Percentiles rank a stretch among this genome's conserved stretches.
Conservation (phyloP, 2,329 filamentous ascomycete genomes). For the Botrytis hyacinthi region DNA sequence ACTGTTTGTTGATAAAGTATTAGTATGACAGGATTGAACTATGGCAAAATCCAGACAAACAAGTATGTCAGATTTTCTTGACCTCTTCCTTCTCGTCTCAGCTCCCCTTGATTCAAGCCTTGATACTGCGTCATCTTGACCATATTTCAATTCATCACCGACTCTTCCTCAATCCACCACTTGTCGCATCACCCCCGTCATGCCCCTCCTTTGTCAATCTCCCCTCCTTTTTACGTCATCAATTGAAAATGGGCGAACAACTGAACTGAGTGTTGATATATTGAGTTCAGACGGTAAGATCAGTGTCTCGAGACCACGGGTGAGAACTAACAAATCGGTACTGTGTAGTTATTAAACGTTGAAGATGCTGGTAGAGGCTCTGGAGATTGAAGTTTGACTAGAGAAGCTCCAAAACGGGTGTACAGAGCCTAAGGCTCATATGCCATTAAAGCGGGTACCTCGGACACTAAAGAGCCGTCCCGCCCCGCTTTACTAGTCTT, state of each 20-base stretch:
- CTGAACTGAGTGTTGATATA: background rate
- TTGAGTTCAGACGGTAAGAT: background rate
- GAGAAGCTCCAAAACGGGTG: background rate
- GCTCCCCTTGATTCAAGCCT: background rate
- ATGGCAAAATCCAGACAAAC: background rate
- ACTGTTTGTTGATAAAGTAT: background rate
- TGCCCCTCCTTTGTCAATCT: background rate
- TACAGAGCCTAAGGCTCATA: background rate
- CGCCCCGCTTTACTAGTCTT: slow-evolving; percentile 3
- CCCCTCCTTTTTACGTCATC: background rate
- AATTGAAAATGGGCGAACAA: background rate
- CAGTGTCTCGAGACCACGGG: background rate
- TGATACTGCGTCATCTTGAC: background rate
- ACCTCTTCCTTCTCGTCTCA: too few relatives aligned
- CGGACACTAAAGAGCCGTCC: slow-evolving; percentile 1
- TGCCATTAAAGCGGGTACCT: background rate
- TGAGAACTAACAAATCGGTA: background rate
- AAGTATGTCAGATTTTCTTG: background rate
- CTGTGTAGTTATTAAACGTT: background rate
- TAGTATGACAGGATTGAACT: background rate
- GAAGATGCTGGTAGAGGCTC: too few relatives aligned
- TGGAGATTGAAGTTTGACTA: background rate
- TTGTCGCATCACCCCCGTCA: background rate
- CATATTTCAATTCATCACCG: background rate
- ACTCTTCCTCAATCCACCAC: background rate